phyloP scores from a whole-genome alignment of 805 yeast species.

The Candida methanosorbosa region DNA sequence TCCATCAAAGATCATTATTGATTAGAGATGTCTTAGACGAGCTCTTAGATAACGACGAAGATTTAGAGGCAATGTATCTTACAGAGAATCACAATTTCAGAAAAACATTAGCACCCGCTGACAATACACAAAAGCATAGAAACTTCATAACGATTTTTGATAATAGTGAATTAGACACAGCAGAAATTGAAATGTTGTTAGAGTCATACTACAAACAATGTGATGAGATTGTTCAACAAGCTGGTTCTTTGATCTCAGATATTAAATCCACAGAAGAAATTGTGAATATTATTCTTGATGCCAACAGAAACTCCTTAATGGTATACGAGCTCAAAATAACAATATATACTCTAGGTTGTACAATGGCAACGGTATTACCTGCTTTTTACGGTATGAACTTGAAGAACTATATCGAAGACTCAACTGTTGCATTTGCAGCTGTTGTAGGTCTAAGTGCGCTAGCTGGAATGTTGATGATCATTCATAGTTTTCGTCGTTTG shows the following conservation, averaged over 20 bases:
- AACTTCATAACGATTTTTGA: slow-evolving; percentile 1
- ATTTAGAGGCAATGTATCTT: slow-evolving; percentile 70
- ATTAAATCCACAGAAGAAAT: slow-evolving; percentile 89
- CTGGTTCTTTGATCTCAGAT: slow-evolving; percentile 74
- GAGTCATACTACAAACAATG: slow-evolving; percentile 88
- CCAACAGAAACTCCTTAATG: slow-evolving; percentile 87
- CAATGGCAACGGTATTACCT: slow-evolving; percentile 77
- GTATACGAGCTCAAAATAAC: slow-evolving; percentile 75
- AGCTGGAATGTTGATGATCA: slow-evolving; percentile 46
- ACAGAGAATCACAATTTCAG: slow-evolving; percentile 28
- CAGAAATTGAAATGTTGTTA: slow-evolving; percentile 77
- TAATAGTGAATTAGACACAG: slow-evolving; percentile 23
- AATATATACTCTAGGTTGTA: slow-evolving; percentile 75
- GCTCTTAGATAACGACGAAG: slow-evolving; percentile 79
- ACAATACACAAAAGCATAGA: neutral
- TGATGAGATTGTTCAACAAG: slow-evolving; percentile 88
- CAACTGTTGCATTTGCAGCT: slow-evolving; percentile 50
- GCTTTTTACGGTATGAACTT: slow-evolving; percentile 88
- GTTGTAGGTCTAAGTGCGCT: slow-evolving; percentile 44
- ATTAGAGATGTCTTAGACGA: slow-evolving; percentile 81
- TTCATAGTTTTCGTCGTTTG: slow-evolving; percentile 47
- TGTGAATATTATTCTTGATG: slow-evolving; percentile 83
- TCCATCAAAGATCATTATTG: slow-evolving; percentile 66
- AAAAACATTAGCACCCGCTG: slow-evolving; percentile 4
- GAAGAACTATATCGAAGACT: slow-evolving; percentile 69